Base-by-base conservation (phyloP, 495 filamentous ascomycete genomes). In the Penicillium maclennaniae region DNA sequence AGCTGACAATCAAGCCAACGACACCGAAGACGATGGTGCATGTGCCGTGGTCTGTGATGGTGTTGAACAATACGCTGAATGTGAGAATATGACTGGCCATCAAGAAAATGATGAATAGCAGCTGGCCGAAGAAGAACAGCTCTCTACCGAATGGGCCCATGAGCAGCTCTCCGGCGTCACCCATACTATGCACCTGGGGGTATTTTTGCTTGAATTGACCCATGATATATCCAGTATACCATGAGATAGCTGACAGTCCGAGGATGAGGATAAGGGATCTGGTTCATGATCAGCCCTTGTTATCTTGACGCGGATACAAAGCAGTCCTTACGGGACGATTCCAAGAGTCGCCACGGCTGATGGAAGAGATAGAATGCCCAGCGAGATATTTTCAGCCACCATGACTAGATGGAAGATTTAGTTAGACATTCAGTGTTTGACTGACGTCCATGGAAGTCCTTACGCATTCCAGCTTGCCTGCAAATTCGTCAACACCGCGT, bases 81-180 rank as follows among this genome's bases (percentile, higher is more conserved):
- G 84, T 87, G 38, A 91, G 70, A 43, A 90, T 77, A 59, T 92
- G 88, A 15, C 84, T 86, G 15, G 78, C 87, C 72, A 86, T 84
- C 52, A 87, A 81, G 69, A 91, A 89, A 23, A 85, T 66, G 26
- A 88, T 73, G 49, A 88, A 80, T 27, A 87, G 55, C 8, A 79
- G 66, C 58, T 86, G 84, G 59, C 80, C 83, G 42, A 69, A 63
- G n/a, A 79, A 79, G 50, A 83, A 69, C 16, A 90, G 54, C 61
- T 86, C 82, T 46, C 84, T 83, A 0, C 87, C 87, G 34, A 82
- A 65, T 6, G 55, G 66, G 7, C 87, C 87, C 60, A 83, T 73
- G 28, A 91, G 76, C 43, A 93, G 67, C 17, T 82, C 69, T 14
- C 85, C 85, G 4, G 82, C 87, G 60, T 93, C 87, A 19, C 84